Evolutionary conservation across 202 grass and related monocot species (phyloP), one percentile per base, ranked within the genome.

Genomic region (Zoysia matrella): DNA sequence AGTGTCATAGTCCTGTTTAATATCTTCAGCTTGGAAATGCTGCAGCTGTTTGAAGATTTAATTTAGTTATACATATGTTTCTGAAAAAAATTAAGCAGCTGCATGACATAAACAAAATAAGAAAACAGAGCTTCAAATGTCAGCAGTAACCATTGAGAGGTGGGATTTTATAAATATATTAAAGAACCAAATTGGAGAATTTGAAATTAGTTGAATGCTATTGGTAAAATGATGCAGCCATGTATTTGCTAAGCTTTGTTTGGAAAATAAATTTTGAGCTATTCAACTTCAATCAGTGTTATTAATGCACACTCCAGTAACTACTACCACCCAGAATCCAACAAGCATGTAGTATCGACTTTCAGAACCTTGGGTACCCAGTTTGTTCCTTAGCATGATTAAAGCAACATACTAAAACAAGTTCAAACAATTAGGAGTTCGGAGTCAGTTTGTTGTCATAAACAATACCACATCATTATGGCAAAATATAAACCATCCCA

Each of bases 1-100:
- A 64, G 91, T 98, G 83, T 98, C 92, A 45, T 98, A 95, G 55
- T 99, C 93, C 58, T 99, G 92, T 69, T 95, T 92, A 65, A 99
- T 99, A 87, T 92, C 96, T 85, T 95, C 92, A 18, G 80, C 96
- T 86, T 93, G 80, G 69, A 90, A 99, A 92, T 86, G 79, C 30
- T 95, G 91, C 57, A 99, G 78, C 96, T 98, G 90, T 87, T 55
- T 43, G 4, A 90, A 86, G 64, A 69, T 80, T 75, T 18, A 78
- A 69, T 13, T 36, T 1, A 45, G 45, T 85, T 66, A 85, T 12
- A 36, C 8, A 84, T 70, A 84, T 67, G 82, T 11, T 72, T 84
- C 50, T 64, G 7, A 52, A 63, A 75, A 69, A 74, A 11, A 63
- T 11, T 11, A 63, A 10, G 50, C 10, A 52, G 50, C 50, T 11